Percentiles rank a stretch among this genome's conserved stretches.
phyloP scores from a whole-genome alignment of 176 grass and related monocot species.

The Musa beccarii region DNA sequence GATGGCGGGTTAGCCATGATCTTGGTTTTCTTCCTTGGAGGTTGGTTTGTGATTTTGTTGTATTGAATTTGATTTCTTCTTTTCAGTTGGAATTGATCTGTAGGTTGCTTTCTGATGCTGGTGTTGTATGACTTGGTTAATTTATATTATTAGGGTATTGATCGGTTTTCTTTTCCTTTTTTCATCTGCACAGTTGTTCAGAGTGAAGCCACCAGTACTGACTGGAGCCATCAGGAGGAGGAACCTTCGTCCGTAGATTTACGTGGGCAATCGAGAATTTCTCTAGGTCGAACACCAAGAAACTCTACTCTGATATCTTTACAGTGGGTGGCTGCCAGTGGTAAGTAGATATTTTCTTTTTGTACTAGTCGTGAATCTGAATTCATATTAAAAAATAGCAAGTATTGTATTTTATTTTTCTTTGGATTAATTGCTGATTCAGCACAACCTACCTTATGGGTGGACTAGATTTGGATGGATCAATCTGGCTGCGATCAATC shows the following conservation, averaged over 20 bases:
- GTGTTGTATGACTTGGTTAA: too few relatives aligned
- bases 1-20: slow-evolving; percentile 57
- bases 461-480: slow-evolving; percentile 1
- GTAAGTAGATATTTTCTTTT: slow-evolving; percentile 26
- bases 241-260: slow-evolving; percentile 84
- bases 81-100: not conserved
- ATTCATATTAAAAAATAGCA: not conserved
- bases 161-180: not conserved
- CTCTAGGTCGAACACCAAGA: slow-evolving; percentile 72
- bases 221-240: slow-evolving; percentile 52
- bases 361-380: not conserved
- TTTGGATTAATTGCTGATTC: not conserved
- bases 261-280: slow-evolving; percentile 93
- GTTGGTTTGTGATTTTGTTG: not conserved
- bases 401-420: not conserved
- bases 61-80: not conserved
- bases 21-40: not conserved
- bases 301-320: slow-evolving; percentile 83
- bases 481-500: slow-evolving; percentile 3
- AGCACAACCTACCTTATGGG: not conserved
- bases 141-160: not conserved
- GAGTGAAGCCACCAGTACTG: not conserved
- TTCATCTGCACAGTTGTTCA: not conserved
- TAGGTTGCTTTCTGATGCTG: not conserved
- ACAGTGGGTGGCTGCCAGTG: slow-evolving; percentile 79